Evolutionary conservation across 2,329 filamentous ascomycete genomes (phyloP), one percentile per base, ranked within the genome.

Genomic region (Cordyceps cicadae): DNA sequence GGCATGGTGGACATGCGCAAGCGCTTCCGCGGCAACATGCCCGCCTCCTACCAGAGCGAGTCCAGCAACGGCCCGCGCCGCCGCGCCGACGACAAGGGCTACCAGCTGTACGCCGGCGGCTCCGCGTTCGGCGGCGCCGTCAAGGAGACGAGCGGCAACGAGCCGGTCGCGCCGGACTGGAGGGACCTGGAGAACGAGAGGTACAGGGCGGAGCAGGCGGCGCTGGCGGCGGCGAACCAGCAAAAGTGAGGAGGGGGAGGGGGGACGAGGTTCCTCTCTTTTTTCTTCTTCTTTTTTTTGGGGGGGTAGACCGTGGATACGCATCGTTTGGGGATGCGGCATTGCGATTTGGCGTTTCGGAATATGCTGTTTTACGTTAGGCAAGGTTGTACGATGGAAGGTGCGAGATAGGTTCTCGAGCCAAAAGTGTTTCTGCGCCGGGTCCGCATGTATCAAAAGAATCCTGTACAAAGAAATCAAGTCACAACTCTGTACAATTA

Each of bases 1-100:
- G 94, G 94, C 66, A 86, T 96, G 85, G 89, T 97, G 67, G 94
- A 99, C 74, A 99, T 99, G 94, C 90, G 94, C 73, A 97, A 97
- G 79, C 88, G 94, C 39, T 97, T 99, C 76, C 85, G 94, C 60
- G 94, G 94, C 62, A 97, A 97, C 78, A 85, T 91, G 73, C 92
- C 94, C 59, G 87, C 96, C 65, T 81, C 85, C 26, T 84, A 88
- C 66, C 80, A 78, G 69, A 76, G 79, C 62, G 76, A 86, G 67
- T 81, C 86, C 70, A 80, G 87, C 66, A 57, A 56, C 37, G 59
- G 54, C 8, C 52, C 53, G n/a, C 49, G 4, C 24, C 49, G 4
- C 24, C 24, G 41, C 26, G 43, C 59, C 17, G 46, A 34, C 21
- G 50, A 52, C 57, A 76, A 78, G 59, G 81, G 83, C 4, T 84